A percentile compares a stretch with the other conserved stretches of the same genome.
phyloP scores from a whole-genome alignment of 371 early-diverging fungal genomes.

The Mucor circinelloides region DNA sequence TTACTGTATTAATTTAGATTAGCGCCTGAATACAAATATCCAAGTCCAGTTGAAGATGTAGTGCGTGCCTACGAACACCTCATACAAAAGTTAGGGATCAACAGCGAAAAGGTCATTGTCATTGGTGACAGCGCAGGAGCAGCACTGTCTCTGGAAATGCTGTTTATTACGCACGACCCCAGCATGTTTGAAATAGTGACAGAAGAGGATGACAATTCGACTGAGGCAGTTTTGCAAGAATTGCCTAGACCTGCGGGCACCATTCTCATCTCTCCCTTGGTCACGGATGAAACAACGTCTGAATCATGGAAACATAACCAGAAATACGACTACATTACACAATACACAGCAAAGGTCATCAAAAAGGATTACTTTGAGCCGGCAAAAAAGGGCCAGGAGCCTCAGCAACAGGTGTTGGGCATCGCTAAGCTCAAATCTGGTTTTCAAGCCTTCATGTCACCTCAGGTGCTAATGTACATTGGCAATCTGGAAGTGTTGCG shows the following conservation, averaged over 20 bases:
- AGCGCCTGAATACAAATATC: constrained; percentile 52
- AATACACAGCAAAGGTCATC: constrained; percentile 53
- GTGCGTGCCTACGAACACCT: constrained; percentile 50
- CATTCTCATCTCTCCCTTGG: constrained; percentile 47
- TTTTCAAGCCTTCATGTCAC: constrained; percentile 37
- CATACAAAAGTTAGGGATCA: constrained; percentile 26
- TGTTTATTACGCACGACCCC: constrained; percentile 52
- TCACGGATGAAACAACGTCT: constrained; percentile 47
- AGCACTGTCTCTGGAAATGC: constrained; percentile 45
- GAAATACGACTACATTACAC: constrained; percentile 50
- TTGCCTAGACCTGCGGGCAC: constrained; percentile 50
- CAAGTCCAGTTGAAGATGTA: constrained; percentile 50
- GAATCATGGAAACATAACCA: constrained; percentile 46
- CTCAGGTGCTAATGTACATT: constrained; percentile 44
- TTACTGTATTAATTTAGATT: constrained; percentile 20
- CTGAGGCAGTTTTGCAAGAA: constrained; percentile 23
- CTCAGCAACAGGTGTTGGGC: constrained; percentile 36
- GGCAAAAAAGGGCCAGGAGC: background rate
- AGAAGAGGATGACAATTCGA: constrained; percentile 23
- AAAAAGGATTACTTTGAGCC: constrained; percentile 49
- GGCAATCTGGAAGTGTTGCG: constrained; percentile 47
- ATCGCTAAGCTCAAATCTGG: constrained; percentile 48
- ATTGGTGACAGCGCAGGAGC: constrained; percentile 50
- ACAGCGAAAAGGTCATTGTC: constrained; percentile 35
- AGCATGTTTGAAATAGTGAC: constrained; percentile 51